These are phyloP conservation scores for Tephrocybe sp. DNA, from an alignment of 768 basidiomycete genomes.

Conservation along the genomic window DNA sequence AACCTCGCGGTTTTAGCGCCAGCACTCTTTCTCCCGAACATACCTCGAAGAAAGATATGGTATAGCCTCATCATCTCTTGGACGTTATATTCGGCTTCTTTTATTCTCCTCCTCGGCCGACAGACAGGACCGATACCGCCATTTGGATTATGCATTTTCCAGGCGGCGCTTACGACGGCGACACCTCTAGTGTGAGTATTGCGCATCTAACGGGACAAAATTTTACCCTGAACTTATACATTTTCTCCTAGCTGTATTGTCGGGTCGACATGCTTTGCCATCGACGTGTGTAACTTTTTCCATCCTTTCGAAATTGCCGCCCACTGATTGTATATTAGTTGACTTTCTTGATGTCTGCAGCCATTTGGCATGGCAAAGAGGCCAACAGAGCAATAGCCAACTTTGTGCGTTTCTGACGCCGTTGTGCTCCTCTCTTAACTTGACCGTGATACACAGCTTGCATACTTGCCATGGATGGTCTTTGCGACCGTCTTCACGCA, in stretches of 20 bases:
- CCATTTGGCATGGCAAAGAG: neutral
- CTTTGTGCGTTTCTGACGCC: neutral
- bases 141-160: too few relatives aligned
- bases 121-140: too few relatives aligned
- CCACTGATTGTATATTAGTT: neutral
- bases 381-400: neutral
- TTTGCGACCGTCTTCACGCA: neutral
- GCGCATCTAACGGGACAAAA: too few relatives aligned
- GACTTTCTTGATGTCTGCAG: conserved; percentile 1
- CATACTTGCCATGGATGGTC: conserved; percentile 1
- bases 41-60: too few relatives aligned
- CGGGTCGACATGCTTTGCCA: conserved; percentile 10
- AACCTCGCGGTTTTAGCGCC: neutral
- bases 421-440: neutral
- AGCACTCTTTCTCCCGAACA: too few relatives aligned
- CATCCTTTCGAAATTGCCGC: too few relatives aligned
- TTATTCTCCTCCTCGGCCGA: too few relatives aligned
- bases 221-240: too few relatives aligned
- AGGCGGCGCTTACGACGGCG: conserved; percentile 1
- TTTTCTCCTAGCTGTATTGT: conserved; percentile 9
- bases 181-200: conserved; percentile 4
- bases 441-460: too few relatives aligned
- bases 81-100: too few relatives aligned
- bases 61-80: too few relatives aligned
- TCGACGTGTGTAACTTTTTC: conserved; percentile 2